Conservation (phyloP, 768 basidiomycete species). For the Lactarius quietus region DNA sequence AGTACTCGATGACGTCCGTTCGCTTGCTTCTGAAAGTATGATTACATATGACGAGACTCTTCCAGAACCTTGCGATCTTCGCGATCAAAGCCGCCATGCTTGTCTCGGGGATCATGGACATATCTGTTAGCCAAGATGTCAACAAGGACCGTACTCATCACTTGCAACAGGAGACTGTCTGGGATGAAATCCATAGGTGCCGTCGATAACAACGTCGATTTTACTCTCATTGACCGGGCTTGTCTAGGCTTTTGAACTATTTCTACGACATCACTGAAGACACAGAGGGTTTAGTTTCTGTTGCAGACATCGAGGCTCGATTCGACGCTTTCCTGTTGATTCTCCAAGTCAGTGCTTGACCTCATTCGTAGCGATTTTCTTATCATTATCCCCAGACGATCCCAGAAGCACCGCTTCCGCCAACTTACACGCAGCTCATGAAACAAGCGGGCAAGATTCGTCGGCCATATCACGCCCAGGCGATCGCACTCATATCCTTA, state of each 20-base stretch:
- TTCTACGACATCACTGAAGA: constrained; percentile 18
- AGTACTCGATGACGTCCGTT: constrained; percentile 21
- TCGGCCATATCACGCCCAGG: constrained; percentile 20
- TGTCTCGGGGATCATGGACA: constrained; percentile 20
- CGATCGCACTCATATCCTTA: constrained; percentile 18
- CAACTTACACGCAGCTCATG: constrained; percentile 19
- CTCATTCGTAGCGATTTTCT: background rate
- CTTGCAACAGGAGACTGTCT: constrained; percentile 12
- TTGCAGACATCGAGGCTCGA: background rate
- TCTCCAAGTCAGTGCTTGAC: constrained; percentile 5
- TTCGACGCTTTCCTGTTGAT: constrained; percentile 8
- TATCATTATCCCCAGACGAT: constrained; percentile 8
- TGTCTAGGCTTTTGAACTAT: constrained; percentile 12
- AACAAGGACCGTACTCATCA: constrained; percentile 22
- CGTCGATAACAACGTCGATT: background rate
- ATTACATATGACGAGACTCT: constrained; percentile 4
- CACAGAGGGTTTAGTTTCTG: background rate
- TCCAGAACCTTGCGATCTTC: constrained; percentile 10
- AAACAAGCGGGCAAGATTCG: constrained; percentile 21
- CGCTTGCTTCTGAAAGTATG: background rate
- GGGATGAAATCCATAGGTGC: constrained; percentile 11
- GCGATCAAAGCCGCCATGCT: constrained; percentile 22
- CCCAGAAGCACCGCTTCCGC: constrained; percentile 21
- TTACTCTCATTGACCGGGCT: background rate
- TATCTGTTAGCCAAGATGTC: constrained; percentile 3